Percentiles rank a stretch among this genome's conserved stretches.
Conservation (phyloP, 2,329 filamentous ascomycete species). For the Plenodomus biglobosus region DNA sequence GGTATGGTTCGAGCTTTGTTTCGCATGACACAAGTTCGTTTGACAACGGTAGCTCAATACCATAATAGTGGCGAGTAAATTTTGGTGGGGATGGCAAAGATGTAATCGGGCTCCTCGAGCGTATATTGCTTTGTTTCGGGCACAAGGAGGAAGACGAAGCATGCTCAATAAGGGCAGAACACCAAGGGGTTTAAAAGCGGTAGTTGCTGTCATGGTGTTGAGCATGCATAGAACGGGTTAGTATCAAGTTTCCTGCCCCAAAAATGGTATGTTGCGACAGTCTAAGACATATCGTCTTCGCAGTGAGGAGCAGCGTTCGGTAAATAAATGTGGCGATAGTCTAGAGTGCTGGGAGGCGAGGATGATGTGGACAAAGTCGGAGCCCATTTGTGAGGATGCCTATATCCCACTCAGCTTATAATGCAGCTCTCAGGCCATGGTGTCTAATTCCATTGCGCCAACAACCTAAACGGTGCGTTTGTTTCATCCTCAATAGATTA, state of each 20-base stretch:
- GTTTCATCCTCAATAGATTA: too few relatives aligned
- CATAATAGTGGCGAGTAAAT: conserved; percentile 44
- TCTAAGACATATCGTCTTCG: conserved; percentile 47
- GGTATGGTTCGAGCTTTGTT: conserved; percentile 31
- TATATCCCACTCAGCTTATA: too few relatives aligned
- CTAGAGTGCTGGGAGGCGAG: conserved; percentile 61
- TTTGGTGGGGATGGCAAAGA: conserved; percentile 45
- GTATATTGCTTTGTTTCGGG: conserved; percentile 38
- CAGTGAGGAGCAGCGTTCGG: conserved; percentile 58
- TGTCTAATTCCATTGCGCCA: too few relatives aligned
- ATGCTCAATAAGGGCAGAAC: conserved; percentile 31
- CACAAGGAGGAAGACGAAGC: conserved; percentile 35
- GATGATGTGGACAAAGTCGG: conserved; percentile 59
- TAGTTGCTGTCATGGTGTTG: conserved; percentile 37
- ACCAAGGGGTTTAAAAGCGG: conserved; percentile 46
- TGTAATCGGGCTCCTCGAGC: conserved; percentile 37
- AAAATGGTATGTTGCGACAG: conserved; percentile 46
- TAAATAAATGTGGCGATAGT: conserved; percentile 58
- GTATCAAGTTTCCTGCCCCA: conserved; percentile 45
- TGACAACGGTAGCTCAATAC: conserved; percentile 49
- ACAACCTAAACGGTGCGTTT: too few relatives aligned
- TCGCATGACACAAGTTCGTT: conserved; percentile 46
- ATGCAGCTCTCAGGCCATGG: too few relatives aligned
- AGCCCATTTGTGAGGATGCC: too few relatives aligned
- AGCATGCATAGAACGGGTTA: conserved; percentile 46